phyloP scores from a whole-genome alignment of 768 basidiomycete species.

The Kondoa subrosea region DNA sequence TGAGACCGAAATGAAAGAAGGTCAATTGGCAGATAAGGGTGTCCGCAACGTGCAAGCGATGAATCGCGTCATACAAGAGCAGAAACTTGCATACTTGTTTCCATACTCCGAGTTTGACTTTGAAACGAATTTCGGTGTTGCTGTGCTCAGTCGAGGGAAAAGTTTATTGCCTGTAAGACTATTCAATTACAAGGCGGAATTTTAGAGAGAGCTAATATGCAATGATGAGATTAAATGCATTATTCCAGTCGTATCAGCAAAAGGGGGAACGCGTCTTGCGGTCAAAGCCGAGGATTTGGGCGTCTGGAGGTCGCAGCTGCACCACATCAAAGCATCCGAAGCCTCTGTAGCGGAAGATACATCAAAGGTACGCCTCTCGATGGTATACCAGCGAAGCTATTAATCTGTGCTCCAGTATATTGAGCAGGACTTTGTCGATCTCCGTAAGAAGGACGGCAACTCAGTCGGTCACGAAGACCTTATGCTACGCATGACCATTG shows the following conservation, averaged over 20 bases:
- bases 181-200: neutral
- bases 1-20: constrained; percentile 24
- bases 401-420: constrained; percentile 19
- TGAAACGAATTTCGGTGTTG: constrained; percentile 26
- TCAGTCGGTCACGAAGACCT: constrained; percentile 29
- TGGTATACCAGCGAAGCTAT: neutral
- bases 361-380: neutral
- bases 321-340: neutral
- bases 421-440: constrained; percentile 27
- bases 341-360: constrained; percentile 22
- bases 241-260: constrained; percentile 21
- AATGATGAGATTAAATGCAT: constrained; percentile 23
- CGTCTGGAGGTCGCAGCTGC: constrained; percentile 23
- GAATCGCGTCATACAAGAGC: constrained; percentile 24
- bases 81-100: constrained; percentile 29
- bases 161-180: constrained; percentile 25
- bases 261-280: neutral
- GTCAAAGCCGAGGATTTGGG: constrained; percentile 13
- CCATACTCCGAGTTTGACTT: constrained; percentile 29
- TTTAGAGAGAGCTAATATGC: neutral
- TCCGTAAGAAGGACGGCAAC: constrained; percentile 20
- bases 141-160: constrained; percentile 27
- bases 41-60: constrained; percentile 27
- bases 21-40: constrained; percentile 28
- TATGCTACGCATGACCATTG: constrained; percentile 27